A percentile compares a stretch with the other conserved stretches of the same genome.
phyloP scores from a whole-genome alignment of 2,329 filamentous ascomycete genomes.

The Hypoxylon sp. region DNA sequence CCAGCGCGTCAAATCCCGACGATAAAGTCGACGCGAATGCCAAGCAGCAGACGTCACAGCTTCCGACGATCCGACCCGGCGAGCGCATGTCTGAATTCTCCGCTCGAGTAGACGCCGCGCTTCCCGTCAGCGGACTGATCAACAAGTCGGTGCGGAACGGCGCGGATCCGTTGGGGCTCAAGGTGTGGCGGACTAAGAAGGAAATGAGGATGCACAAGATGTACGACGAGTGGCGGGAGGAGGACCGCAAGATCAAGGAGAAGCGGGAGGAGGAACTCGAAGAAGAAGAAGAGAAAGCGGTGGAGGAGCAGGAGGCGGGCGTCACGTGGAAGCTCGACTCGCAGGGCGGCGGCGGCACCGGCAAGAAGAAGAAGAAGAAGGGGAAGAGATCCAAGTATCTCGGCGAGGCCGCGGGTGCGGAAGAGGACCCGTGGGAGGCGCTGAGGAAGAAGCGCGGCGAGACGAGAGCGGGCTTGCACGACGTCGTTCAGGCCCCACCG shows the following conservation, averaged over 20 bases:
- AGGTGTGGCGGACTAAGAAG: constrained; percentile 80
- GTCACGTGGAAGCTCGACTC: constrained; percentile 61
- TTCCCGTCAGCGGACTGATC: constrained; percentile 79
- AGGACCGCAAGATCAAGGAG: constrained; percentile 72
- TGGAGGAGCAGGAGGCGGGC: constrained; percentile 68
- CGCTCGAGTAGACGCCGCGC: constrained; percentile 83
- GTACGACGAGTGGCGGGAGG: constrained; percentile 80
- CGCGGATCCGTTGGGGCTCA: constrained; percentile 73
- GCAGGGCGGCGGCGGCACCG: constrained; percentile 55
- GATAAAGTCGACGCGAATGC: constrained; percentile 20
- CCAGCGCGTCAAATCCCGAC: constrained; percentile 34
- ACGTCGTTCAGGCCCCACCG: constrained; percentile 80
- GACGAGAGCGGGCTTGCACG: constrained; percentile 62
- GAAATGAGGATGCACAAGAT: constrained; percentile 85
- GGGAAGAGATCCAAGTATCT: constrained; percentile 54
- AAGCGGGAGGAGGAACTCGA: constrained; percentile 74
- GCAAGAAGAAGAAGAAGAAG: constrained; percentile 60
- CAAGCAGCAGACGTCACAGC: constrained; percentile 45
- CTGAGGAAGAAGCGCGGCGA: constrained; percentile 75
- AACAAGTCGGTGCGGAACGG: constrained; percentile 70
- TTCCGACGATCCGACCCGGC: constrained; percentile 81
- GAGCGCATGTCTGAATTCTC: constrained; percentile 86
- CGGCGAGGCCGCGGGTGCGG: constrained; percentile 61
- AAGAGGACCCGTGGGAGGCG: constrained; percentile 81
- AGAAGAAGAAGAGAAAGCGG: constrained; percentile 70